These are phyloP conservation scores for Brassica balearica DNA, from an alignment of 441 rosid species.

Conservation along the genomic window DNA sequence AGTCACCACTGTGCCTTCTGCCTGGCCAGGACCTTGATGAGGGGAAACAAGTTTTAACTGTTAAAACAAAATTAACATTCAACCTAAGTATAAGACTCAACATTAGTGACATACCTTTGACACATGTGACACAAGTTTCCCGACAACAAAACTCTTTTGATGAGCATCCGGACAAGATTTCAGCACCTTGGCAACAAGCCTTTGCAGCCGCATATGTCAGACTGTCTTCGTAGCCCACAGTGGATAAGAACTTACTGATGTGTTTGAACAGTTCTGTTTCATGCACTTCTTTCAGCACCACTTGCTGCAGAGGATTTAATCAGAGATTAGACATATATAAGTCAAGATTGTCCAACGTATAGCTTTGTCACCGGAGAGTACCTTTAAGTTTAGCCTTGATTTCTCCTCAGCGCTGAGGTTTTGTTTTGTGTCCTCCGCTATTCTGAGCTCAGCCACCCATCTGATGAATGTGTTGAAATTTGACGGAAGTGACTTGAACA, in stretches of 20 bases:
- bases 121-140: constrained; percentile 65
- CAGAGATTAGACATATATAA: neutral
- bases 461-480: constrained; percentile 74
- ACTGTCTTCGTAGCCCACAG: constrained; percentile 43
- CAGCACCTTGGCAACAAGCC: constrained; percentile 77
- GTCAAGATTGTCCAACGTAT: neutral
- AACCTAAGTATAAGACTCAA: neutral
- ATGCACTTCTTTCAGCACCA: constrained; percentile 69
- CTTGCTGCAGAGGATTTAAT: constrained; percentile 51
- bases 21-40: constrained; percentile 46
- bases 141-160: constrained; percentile 50
- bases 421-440: constrained; percentile 61
- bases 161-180: constrained; percentile 60
- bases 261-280: constrained; percentile 62
- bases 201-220: constrained; percentile 63
- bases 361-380: neutral
- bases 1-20: constrained; percentile 57
- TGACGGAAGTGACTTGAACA: constrained; percentile 71
- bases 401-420: constrained; percentile 78
- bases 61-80: neutral
- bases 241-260: constrained; percentile 53
- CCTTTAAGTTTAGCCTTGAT: constrained; percentile 73
- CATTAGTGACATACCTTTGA: constrained; percentile 41
- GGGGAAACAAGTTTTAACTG: neutral
- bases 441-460: constrained; percentile 87